Conservation (phyloP, 2,329 filamentous ascomycete genomes). For the Neopestalotiopsis sp. region DNA sequence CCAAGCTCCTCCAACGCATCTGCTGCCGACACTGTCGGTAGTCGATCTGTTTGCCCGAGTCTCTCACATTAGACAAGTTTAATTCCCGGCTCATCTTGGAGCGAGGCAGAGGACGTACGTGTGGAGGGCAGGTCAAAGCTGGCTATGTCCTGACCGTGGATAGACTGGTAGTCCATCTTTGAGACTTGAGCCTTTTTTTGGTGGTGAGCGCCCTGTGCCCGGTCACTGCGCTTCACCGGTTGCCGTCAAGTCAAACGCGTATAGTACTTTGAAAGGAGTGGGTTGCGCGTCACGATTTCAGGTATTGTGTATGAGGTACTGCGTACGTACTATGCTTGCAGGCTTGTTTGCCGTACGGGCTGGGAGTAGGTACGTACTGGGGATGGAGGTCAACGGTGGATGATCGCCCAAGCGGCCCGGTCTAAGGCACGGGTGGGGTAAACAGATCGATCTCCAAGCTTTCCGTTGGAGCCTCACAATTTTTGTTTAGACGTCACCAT, state of each 20-base stretch:
- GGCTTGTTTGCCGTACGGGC: no score
- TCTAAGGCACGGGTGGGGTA: not conserved
- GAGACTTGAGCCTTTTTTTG: not conserved
- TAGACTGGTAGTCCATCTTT: conserved; percentile 61
- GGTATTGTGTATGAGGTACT: not conserved
- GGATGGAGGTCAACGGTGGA: not conserved
- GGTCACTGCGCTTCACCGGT: not conserved
- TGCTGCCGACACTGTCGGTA: conserved; percentile 78
- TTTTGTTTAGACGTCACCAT: not conserved
- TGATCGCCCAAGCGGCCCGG: not conserved
- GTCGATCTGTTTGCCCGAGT: conserved; percentile 60
- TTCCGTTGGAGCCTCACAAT: not conserved
- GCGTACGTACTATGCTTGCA: not conserved
- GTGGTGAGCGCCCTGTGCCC: not conserved
- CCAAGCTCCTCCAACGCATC: conserved; percentile 69
- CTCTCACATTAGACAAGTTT: not conserved
- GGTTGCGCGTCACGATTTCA: not conserved
- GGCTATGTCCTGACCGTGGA: conserved; percentile 64
- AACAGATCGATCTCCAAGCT: not conserved
- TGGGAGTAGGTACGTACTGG: not conserved
- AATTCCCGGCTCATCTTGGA: not conserved
- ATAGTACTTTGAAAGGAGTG: not conserved
- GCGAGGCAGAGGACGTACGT: conserved; percentile 46
- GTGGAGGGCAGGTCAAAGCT: conserved; percentile 62
- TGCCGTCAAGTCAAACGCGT: not conserved